Conservation (phyloP, 2,329 filamentous ascomycete genomes). For the Scedosporium aurantiacum region DNA sequence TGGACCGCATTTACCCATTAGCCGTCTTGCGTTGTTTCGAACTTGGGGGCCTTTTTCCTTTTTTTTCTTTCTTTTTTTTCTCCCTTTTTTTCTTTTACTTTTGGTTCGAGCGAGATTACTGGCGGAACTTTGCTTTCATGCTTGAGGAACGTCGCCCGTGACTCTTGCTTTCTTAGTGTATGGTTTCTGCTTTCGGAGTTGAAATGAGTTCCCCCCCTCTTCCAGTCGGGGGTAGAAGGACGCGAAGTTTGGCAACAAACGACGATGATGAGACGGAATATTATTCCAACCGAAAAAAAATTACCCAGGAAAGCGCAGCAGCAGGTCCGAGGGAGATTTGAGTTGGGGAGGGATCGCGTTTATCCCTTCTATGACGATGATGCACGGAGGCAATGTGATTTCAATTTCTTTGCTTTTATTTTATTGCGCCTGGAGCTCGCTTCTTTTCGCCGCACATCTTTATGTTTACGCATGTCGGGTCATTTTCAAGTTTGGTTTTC, state of each 20-base stretch:
- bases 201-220: background rate
- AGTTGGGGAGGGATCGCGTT: background rate
- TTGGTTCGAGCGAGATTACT: background rate
- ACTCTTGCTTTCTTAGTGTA: background rate
- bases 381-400: no score
- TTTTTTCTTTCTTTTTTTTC: background rate
- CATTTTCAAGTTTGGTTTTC: background rate
- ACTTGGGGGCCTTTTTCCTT: background rate
- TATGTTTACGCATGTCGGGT: background rate
- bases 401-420: no score
- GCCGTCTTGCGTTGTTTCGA: no score
- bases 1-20: background rate
- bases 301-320: background rate
- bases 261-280: slow-evolving; percentile 3
- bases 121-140: background rate
- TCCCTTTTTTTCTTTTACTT: background rate
- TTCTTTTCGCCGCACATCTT: no score
- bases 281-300: background rate
- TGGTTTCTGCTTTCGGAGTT: background rate
- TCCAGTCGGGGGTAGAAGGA: background rate
- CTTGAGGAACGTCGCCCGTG: background rate
- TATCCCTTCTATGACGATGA: no score
- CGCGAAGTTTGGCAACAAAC: slow-evolving; percentile 8
- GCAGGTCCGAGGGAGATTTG: background rate
- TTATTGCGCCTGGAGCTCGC: no score